Base-by-base conservation (phyloP, 768 basidiomycete genomes). In the Antrodiella citrinella region DNA sequence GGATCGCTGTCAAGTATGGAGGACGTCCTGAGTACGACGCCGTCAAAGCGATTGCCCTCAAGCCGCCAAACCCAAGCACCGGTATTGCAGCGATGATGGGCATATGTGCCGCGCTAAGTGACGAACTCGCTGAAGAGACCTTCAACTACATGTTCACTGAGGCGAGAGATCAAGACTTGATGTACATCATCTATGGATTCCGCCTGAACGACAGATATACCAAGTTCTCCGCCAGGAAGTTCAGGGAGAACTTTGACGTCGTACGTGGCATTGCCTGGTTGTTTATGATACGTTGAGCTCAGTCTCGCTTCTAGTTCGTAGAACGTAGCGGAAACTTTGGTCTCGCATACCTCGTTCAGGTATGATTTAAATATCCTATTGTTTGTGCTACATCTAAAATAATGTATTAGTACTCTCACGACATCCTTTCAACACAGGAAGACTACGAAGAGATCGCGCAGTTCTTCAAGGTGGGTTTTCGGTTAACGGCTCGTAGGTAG, bases 11-110 rank as follows among this genome's bases (percentile, higher is more conserved):
- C 50, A 74, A 77, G 61, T 68, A 87, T 59, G 91, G 89, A 38
- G 89, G 91, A 19, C 67, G 67, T 26, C 69, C 68, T 21, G 92
- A 94, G 61, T 95, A 83, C 59, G 79, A 89, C 26, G 81, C 82
- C 30, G 72, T 86, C 39, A 73, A 82, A 57, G 71, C 72, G 52
- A 74, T 93, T 25, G 82, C 83, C 61, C 76, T 81, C 57, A 81
- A 84, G 50, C 80, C 86, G 12, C 76, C 77, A 54, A 89, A 86
- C 19, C 86, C 93, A 0, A 79, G 82, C 4, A 75, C 84, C 30
- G 80, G 81, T 57, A 77, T 80, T 21, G 73, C 84, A 38, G 84
- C 86, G 12, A 82, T 88, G 82, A 47, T 45, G 18, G 74, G 70
- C 1, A 58, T 81, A 50, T 70, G 71, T 43, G 56, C 64, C 7